phyloP scores from a whole-genome alignment of 2,329 filamentous ascomycete species.

The Cladophialophora carrionii region DNA sequence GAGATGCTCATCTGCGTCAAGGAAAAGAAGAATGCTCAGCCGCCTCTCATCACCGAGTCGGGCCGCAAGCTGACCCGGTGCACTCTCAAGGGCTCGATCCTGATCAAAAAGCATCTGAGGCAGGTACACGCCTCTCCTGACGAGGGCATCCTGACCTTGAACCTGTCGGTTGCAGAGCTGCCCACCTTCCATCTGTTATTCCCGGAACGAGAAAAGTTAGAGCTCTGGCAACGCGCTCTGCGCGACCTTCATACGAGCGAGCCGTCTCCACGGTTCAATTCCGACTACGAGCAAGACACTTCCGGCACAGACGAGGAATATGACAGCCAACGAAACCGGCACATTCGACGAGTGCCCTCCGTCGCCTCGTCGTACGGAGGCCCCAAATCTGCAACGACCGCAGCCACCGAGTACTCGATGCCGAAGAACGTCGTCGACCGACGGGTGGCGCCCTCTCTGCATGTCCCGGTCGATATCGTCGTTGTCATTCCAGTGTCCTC shows the following conservation, averaged over 20 bases:
- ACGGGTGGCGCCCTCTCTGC: constrained; percentile 60
- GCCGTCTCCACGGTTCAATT: constrained; percentile 58
- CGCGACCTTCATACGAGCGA: constrained; percentile 79
- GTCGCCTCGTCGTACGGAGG: constrained; percentile 80
- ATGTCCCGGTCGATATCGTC: constrained; percentile 92
- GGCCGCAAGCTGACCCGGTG: constrained; percentile 72
- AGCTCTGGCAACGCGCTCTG: constrained; percentile 86
- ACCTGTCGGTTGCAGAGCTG: constrained; percentile 85
- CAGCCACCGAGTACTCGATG: constrained; percentile 88
- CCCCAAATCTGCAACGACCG: constrained; percentile 79
- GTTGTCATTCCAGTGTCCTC: constrained; percentile 96
- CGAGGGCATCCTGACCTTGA: constrained; percentile 83
- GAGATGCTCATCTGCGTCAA: constrained; percentile 99
- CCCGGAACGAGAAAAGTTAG: constrained; percentile 78
- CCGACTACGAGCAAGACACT: constrained; percentile 77
- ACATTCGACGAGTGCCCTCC: constrained; percentile 76
- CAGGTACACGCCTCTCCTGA: constrained; percentile 76
- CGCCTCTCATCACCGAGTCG: constrained; percentile 66
- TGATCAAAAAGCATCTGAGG: constrained; percentile 97
- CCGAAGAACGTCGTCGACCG: constrained; percentile 53
- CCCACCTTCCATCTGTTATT: constrained; percentile 94
- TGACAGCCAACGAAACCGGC: constrained; percentile 57
- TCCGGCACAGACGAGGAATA: constrained; percentile 91
- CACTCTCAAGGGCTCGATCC: constrained; percentile 93
- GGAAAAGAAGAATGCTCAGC: constrained; percentile 77